phyloP scores from a whole-genome alignment of 179 eudicot species.

The Silene vulgaris region DNA sequence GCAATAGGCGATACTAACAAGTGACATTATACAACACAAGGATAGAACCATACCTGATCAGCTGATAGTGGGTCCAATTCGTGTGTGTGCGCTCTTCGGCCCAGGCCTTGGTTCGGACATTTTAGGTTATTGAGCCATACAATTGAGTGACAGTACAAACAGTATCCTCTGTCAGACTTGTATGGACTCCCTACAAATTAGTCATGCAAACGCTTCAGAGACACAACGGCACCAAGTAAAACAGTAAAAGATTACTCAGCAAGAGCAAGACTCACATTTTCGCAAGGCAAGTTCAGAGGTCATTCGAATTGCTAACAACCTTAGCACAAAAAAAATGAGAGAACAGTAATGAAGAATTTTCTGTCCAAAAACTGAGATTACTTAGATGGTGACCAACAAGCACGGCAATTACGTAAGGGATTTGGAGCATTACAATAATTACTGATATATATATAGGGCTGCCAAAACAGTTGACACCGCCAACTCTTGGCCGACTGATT shows the following conservation, averaged over 20 bases:
- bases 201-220: neutral
- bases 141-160: constrained; percentile 44
- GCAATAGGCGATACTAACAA: neutral
- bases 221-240: neutral
- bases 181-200: constrained; percentile 40
- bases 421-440: too few species aligned
- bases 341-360: too few species aligned
- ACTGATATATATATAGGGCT: too few species aligned
- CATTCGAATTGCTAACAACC: neutral
- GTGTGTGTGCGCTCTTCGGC: constrained; percentile 23
- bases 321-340: too few species aligned
- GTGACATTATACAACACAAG: neutral
- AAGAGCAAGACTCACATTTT: neutral
- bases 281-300: neutral
- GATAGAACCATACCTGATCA: constrained; percentile 43
- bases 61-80: constrained; percentile 43
- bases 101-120: constrained; percentile 34
- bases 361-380: too few species aligned
- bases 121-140: constrained; percentile 58
- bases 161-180: constrained; percentile 59
- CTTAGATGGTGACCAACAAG: too few species aligned
- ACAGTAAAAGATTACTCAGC: neutral
- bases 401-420: too few species aligned
- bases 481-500: too few species aligned
- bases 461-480: too few species aligned